These are phyloP conservation scores for Termitomyces sp. DNA, from an alignment of 768 basidiomycete genomes.

Conservation along the genomic window DNA sequence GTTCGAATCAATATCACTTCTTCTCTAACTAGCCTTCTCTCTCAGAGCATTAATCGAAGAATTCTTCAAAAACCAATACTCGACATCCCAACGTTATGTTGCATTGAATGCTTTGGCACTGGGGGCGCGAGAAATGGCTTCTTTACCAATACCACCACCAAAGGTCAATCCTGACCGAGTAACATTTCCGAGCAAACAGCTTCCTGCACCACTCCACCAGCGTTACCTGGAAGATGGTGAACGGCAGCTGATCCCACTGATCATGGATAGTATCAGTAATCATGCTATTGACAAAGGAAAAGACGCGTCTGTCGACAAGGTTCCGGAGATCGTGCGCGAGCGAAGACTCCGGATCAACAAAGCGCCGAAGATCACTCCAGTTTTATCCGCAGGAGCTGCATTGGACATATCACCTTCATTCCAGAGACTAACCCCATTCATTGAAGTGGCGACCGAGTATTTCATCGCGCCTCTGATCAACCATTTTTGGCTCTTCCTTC, in stretches of 20 bases:
- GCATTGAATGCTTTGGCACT: constrained; percentile 86
- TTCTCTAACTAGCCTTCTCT: background rate
- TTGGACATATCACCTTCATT: constrained; percentile 2
- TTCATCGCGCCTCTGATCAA: constrained; percentile 91
- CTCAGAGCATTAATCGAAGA: constrained; percentile 81
- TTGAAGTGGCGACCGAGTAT: constrained; percentile 77
- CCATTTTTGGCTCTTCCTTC: constrained; percentile 92
- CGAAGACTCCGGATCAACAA: constrained; percentile 67
- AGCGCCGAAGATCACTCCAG: constrained; percentile 45
- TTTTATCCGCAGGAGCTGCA: constrained; percentile 21
- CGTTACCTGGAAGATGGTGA: constrained; percentile 55
- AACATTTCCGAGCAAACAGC: constrained; percentile 78
- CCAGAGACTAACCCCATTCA: constrained; percentile 43
- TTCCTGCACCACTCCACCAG: constrained; percentile 71
- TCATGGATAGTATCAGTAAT: constrained; percentile 64
- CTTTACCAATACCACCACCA: constrained; percentile 39
- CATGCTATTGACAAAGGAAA: constrained; percentile 62
- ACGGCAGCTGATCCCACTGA: constrained; percentile 44
- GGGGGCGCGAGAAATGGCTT: constrained; percentile 80
- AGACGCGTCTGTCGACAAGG: constrained; percentile 49
- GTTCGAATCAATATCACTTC: background rate
- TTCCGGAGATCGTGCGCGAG: constrained; percentile 68
- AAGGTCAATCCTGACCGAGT: constrained; percentile 29
- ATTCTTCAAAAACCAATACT: constrained; percentile 93
- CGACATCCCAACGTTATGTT: constrained; percentile 77